Percentiles rank a stretch among this genome's conserved stretches.
These are phyloP conservation scores for Cinchona pubescens DNA, from an alignment of 257 asterid species.

Conservation along the genomic window DNA sequence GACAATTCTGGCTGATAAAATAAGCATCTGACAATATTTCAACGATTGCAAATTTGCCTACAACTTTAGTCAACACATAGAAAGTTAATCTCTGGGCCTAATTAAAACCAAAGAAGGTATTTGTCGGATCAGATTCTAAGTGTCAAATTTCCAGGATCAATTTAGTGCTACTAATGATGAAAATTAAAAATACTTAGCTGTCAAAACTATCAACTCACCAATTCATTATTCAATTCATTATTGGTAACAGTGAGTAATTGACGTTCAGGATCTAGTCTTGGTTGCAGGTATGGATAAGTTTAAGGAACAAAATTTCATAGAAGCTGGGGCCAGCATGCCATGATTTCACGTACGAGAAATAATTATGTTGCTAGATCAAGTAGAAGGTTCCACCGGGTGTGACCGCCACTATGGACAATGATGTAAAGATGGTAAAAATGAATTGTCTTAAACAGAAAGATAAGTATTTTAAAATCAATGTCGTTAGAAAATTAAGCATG, in stretches of 20 bases:
- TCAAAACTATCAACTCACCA: too few species aligned
- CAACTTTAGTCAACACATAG: background rate
- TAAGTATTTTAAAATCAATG: background rate
- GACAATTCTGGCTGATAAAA: background rate
- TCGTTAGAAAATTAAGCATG: background rate
- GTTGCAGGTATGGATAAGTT: constrained; percentile 11
- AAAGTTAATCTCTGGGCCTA: constrained; percentile 9
- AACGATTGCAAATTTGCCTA: background rate
- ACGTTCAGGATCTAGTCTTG: too few species aligned
- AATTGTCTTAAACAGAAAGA: background rate
- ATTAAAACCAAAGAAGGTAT: constrained; percentile 17
- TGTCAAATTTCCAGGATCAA: too few species aligned
- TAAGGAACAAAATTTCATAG: background rate
- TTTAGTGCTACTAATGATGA: too few species aligned
- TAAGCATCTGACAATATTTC: constrained; percentile 2
- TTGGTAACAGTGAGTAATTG: too few species aligned
- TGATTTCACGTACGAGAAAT: constrained; percentile 6
- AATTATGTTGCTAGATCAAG: constrained; percentile 14
- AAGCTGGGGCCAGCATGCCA: constrained; percentile 24
- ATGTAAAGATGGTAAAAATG: constrained; percentile 12
- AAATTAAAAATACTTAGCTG: too few species aligned
- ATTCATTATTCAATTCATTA: too few species aligned
- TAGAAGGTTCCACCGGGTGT: constrained; percentile 2
- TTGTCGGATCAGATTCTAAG: too few species aligned
- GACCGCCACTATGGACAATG: constrained; percentile 13